phyloP scores from a whole-genome alignment of 176 grass and related monocot species.

The Carex littledalei region DNA sequence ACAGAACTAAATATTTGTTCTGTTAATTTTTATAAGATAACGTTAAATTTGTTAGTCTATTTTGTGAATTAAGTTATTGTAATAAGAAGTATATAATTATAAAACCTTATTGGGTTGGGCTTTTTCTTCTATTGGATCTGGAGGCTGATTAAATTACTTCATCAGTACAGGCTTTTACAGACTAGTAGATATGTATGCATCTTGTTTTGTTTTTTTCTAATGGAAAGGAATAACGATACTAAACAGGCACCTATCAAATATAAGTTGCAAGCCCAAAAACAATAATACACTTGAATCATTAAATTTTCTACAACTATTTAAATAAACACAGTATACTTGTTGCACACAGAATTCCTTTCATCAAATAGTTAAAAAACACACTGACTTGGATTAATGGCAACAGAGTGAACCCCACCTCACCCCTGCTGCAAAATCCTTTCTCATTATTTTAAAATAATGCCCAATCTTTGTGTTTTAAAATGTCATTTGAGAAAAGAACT shows the following conservation, averaged over 20 bases:
- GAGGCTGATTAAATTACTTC: neutral
- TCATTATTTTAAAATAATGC: neutral
- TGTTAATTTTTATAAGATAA: no score
- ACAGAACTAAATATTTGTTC: no score
- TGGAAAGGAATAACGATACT: neutral
- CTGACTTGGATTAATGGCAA: neutral
- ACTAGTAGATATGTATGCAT: neutral
- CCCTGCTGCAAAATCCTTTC: neutral
- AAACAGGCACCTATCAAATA: neutral
- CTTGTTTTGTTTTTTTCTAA: no score
- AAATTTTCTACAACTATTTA: neutral
- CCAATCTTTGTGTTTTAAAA: neutral
- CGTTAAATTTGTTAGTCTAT: neutral
- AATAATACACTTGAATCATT: neutral
- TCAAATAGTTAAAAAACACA: neutral
- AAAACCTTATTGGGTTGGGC: neutral
- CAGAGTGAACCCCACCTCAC: neutral
- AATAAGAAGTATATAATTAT: neutral
- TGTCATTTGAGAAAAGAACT: neutral
- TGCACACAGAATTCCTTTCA: constrained; percentile 1
- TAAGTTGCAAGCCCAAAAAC: neutral
- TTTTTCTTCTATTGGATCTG: neutral
- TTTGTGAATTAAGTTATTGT: neutral
- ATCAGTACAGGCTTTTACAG: neutral
- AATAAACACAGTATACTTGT: neutral